phyloP scores from a whole-genome alignment of 2,329 filamentous ascomycete genomes.

The Claviceps sorghi region DNA sequence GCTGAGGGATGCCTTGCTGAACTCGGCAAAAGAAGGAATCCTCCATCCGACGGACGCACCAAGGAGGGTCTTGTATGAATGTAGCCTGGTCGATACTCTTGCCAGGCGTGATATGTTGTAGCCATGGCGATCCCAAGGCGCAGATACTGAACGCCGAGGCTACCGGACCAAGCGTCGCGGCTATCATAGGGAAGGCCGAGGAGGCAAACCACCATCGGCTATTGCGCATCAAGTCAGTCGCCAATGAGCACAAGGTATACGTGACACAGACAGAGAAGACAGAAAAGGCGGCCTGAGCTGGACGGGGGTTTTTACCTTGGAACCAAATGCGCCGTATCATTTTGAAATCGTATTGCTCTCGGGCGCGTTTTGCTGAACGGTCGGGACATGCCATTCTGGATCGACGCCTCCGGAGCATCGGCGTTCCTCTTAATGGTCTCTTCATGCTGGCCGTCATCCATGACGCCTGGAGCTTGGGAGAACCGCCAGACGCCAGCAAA shows the following conservation, averaged over 20 bases:
- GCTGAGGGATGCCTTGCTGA: not conserved
- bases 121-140: slow-evolving; percentile 69
- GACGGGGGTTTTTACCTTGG: slow-evolving; percentile 23
- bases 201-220: slow-evolving; percentile 52
- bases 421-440: slow-evolving; percentile 22
- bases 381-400: slow-evolving; percentile 6
- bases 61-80: slow-evolving; percentile 52
- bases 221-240: not conserved
- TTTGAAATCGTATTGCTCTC: slow-evolving; percentile 16
- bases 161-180: slow-evolving; percentile 71
- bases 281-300: not conserved
- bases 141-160: slow-evolving; percentile 82
- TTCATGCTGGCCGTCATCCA: slow-evolving; percentile 27
- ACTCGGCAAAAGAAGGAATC: not conserved
- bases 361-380: not conserved
- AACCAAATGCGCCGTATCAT: slow-evolving; percentile 27
- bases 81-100: slow-evolving; percentile 32
- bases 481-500: not conserved
- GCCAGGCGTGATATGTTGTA: slow-evolving; percentile 38
- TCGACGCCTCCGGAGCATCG: slow-evolving; percentile 13
- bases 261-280: not conserved
- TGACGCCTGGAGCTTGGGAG: slow-evolving; percentile 9
- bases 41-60: slow-evolving; percentile 30
- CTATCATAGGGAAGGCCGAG: slow-evolving; percentile 59
- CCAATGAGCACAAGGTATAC: not conserved